phyloP scores from a whole-genome alignment of 768 basidiomycete species.

The Kwoniella newhampshirensis region DNA sequence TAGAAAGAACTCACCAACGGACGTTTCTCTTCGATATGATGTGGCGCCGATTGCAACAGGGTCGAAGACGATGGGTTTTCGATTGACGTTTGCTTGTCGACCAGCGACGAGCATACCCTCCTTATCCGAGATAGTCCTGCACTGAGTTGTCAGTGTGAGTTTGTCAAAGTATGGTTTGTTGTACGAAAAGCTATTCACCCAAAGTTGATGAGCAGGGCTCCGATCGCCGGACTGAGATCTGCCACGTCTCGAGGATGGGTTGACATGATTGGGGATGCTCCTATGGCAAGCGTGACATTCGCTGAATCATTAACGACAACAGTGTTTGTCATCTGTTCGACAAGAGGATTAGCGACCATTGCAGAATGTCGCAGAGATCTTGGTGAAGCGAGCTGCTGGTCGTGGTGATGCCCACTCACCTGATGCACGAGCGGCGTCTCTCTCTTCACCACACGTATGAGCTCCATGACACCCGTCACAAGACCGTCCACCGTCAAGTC shows the following conservation, averaged over 20 bases:
- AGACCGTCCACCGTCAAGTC: slow-evolving; percentile 19
- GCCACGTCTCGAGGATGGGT: slow-evolving; percentile 77
- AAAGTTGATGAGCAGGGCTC: slow-evolving; percentile 78
- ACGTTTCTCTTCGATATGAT: slow-evolving; percentile 63
- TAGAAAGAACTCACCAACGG: slow-evolving; percentile 61
- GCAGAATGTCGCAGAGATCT: background rate
- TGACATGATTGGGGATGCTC: slow-evolving; percentile 93
- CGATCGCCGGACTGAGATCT: slow-evolving; percentile 67
- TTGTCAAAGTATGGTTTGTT: too few relatives aligned
- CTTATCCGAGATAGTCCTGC: slow-evolving; percentile 56
- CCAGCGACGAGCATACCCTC: slow-evolving; percentile 74
- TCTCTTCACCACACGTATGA: slow-evolving; percentile 61
- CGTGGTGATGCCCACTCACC: slow-evolving; percentile 27
- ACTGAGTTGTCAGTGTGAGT: background rate
- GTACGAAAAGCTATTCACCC: too few relatives aligned
- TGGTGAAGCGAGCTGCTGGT: too few relatives aligned
- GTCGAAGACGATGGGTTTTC: slow-evolving; percentile 81
- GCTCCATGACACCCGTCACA: slow-evolving; percentile 55
- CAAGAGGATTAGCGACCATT: background rate
- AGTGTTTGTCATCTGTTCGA: slow-evolving; percentile 74
- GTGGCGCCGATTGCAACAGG: slow-evolving; percentile 91
- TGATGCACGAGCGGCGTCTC: slow-evolving; percentile 77
- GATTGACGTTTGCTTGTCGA: slow-evolving; percentile 64
- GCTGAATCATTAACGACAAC: slow-evolving; percentile 88
- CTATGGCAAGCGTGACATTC: slow-evolving; percentile 81